These are phyloP conservation scores for Cichorium intybus DNA, from an alignment of 140 eudicot species.

Conservation along the genomic window DNA sequence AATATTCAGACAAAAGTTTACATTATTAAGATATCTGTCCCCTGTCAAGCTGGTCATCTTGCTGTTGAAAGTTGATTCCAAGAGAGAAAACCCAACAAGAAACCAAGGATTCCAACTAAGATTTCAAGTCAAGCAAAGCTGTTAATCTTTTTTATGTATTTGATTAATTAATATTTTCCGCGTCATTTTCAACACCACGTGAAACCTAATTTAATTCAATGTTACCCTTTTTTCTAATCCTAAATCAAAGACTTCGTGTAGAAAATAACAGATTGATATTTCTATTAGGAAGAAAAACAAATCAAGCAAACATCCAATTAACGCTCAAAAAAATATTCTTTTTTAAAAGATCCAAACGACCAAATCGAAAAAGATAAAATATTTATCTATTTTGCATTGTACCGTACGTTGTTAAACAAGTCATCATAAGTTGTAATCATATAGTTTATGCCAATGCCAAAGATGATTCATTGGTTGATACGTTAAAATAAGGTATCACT, in stretches of 20 bases:
- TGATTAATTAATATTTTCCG: conserved; percentile 4
- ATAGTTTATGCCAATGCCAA: conserved; percentile 29
- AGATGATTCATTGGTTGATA: conserved; percentile 16
- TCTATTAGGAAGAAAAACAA: neutral
- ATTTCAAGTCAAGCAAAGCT: conserved; percentile 30
- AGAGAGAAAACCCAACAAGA: conserved; percentile 27
- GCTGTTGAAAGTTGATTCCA: conserved; percentile 26
- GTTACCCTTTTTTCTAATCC: too few relatives aligned
- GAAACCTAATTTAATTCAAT: neutral
- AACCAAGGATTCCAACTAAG: conserved; percentile 27
- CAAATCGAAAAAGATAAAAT: neutral
- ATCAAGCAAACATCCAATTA: neutral
- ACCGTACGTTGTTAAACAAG: conserved; percentile 33
- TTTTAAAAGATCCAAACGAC: neutral
- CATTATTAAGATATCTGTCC: neutral
- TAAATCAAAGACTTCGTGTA: too few relatives aligned
- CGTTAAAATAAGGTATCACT: conserved; percentile 31
- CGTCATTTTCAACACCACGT: conserved; percentile 7
- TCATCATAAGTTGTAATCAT: conserved; percentile 26
- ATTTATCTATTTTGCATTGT: conserved; percentile 24
- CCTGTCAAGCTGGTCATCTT: conserved; percentile 8
- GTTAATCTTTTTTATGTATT: conserved; percentile 4
- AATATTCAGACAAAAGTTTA: neutral
- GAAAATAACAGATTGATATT: too few relatives aligned
- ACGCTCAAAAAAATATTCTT: neutral